Percentiles rank a stretch among this genome's conserved stretches.
Evolutionary conservation across 345 rosid species (phyloP).

Genomic region (Eucalyptus marginata): DNA sequence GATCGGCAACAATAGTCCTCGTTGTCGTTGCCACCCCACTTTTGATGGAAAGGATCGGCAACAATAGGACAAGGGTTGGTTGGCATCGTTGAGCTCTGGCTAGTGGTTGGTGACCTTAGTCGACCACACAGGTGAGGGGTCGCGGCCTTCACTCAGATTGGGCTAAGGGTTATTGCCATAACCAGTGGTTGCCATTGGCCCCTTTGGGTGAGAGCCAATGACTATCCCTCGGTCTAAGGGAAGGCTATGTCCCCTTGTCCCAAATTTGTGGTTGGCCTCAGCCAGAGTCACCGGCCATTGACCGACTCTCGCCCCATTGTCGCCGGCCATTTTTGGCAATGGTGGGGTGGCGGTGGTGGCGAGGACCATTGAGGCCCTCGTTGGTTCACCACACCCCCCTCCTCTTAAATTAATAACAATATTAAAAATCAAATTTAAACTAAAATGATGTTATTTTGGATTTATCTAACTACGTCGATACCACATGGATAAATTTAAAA

Average conservation of each 20-base stretch:
- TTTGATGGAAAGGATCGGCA: rapidly evolving
- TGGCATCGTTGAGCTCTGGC: rapidly evolving
- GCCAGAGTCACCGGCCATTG: rapidly evolving
- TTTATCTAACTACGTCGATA: too few species aligned
- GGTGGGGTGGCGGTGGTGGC: rapidly evolving
- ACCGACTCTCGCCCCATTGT: rapidly evolving
- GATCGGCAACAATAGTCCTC: too few species aligned
- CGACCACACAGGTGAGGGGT: rapidly evolving
- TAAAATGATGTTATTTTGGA: too few species aligned
- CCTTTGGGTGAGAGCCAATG: rapidly evolving
- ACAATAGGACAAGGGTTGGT: rapidly evolving
- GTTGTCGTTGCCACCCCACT: rapidly evolving
- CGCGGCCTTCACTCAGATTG: rapidly evolving
- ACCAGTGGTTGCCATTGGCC: too few species aligned
- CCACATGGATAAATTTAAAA: too few species aligned
- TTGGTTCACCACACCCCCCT: too few species aligned
- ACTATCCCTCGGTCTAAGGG: rapidly evolving
- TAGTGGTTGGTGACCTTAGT: too few species aligned
- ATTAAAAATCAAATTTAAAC: too few species aligned
- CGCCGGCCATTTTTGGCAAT: rapidly evolving
- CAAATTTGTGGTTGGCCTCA: rapidly evolving
- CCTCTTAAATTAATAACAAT: too few species aligned
- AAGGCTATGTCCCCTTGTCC: rapidly evolving
- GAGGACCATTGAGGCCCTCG: too few species aligned
- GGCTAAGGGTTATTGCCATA: too few species aligned